Percentiles rank a stretch among this genome's conserved stretches.
Evolutionary conservation across 139 green algal genomes (phyloP).

Genomic region (Tetratostichococcus sp.): DNA sequence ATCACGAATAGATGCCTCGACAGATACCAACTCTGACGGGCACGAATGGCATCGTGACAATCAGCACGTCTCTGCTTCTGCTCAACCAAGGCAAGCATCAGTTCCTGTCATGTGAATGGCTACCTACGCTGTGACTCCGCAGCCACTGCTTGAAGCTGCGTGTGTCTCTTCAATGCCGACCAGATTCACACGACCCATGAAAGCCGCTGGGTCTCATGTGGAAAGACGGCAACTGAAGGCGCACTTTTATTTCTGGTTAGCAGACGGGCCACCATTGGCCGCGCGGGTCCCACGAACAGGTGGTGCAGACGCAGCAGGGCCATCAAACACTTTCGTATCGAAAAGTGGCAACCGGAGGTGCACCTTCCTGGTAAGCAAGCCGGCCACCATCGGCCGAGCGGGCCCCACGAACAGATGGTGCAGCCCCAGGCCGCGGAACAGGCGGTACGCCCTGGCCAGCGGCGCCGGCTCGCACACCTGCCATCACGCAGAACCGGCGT

Average conservation of each 20-base stretch:
- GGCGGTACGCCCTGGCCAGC: constrained; percentile 65
- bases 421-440: constrained; percentile 81
- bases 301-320: constrained; percentile 67
- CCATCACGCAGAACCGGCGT: constrained; percentile 27
- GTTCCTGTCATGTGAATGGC: too few relatives aligned
- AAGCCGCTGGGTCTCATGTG: too few relatives aligned
- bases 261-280: constrained; percentile 65
- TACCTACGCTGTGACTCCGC: too few relatives aligned
- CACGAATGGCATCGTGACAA: too few relatives aligned
- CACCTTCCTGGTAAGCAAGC: constrained; percentile 76
- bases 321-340: too few relatives aligned
- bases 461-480: constrained; percentile 19
- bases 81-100: too few relatives aligned
- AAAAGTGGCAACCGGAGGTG: background rate
- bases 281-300: constrained; percentile 56
- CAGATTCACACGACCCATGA: too few relatives aligned
- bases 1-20: background rate
- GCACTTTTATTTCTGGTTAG: constrained; percentile 82
- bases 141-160: too few relatives aligned
- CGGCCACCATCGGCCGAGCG: constrained; percentile 58
- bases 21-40: background rate
- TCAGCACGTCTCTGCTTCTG: too few relatives aligned
- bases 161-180: too few relatives aligned
- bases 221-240: too few relatives aligned
- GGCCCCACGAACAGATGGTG: constrained; percentile 69